A percentile compares a stretch with the other conserved stretches of the same genome.
phyloP scores from a whole-genome alignment of 2,329 filamentous ascomycete species.

The Phaeomoniella chlamydospora region DNA sequence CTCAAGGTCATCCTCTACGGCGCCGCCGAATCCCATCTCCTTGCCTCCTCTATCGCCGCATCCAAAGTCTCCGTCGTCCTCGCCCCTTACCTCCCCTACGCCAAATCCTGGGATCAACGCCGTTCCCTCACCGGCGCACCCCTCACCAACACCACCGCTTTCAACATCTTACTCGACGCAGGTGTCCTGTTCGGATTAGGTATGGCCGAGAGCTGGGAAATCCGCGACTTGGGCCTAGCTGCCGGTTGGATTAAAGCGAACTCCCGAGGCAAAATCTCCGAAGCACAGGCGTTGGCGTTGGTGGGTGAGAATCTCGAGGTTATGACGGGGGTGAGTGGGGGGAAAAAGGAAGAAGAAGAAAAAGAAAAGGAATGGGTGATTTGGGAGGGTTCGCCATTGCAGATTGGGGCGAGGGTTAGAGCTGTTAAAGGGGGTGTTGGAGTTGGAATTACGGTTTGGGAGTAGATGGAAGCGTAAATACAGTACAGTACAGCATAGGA shows the following conservation, averaged over 20 bases:
- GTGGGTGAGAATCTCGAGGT: slow-evolving; percentile 26
- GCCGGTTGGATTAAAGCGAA: not conserved
- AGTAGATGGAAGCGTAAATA: too few species aligned
- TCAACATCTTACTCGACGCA: slow-evolving; percentile 23
- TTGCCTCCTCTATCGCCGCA: slow-evolving; percentile 23
- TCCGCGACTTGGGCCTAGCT: slow-evolving; percentile 19
- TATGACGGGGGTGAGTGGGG: slow-evolving; percentile 19
- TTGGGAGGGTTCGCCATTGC: slow-evolving; percentile 28
- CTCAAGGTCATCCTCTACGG: slow-evolving; percentile 28
- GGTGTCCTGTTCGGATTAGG: slow-evolving; percentile 23
- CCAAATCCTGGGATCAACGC: slow-evolving; percentile 20
- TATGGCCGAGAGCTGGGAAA: slow-evolving; percentile 18
- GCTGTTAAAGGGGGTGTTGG: not conserved
- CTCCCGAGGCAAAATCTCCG: slow-evolving; percentile 5
- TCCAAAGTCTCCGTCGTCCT: slow-evolving; percentile 29
- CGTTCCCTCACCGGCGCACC: slow-evolving; percentile 27
- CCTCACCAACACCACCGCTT: slow-evolving; percentile 20
- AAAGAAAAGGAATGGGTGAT: slow-evolving; percentile 24
- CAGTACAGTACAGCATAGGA: too few species aligned
- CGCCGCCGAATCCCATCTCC: slow-evolving; percentile 23
- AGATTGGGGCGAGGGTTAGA: slow-evolving; percentile 4
- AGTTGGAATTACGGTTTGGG: not conserved
- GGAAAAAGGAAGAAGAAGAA: slow-evolving; percentile 6
- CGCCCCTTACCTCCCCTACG: slow-evolving; percentile 19
- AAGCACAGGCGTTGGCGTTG: slow-evolving; percentile 19